These are phyloP conservation scores for Chloromonas sp. DNA, from an alignment of 163 green algal species.

Conservation along the genomic window DNA sequence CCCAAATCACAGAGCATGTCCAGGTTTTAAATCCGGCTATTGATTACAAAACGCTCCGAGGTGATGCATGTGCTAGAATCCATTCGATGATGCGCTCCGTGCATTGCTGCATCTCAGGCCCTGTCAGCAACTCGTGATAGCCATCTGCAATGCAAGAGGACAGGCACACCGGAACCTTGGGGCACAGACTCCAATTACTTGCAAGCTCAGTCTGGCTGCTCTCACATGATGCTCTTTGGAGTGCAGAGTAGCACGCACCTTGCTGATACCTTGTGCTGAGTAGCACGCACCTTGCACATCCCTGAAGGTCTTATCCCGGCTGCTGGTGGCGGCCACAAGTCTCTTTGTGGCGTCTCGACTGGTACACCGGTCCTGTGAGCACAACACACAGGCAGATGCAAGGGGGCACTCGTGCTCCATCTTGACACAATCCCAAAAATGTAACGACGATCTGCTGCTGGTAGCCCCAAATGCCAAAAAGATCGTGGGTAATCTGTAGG, in stretches of 20 bases:
- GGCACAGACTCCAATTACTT: not conserved
- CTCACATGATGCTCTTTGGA: not conserved
- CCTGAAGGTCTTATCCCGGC: slow-evolving; percentile 24
- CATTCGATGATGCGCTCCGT: not conserved
- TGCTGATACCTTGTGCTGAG: not conserved
- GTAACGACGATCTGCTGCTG: too few relatives aligned
- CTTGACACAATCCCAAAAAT: too few relatives aligned
- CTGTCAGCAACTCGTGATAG: slow-evolving; percentile 5
- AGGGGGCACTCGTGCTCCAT: not conserved
- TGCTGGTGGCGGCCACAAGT: slow-evolving; percentile 14
- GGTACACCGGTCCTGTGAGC: slow-evolving; percentile 2
- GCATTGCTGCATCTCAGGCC: not conserved
- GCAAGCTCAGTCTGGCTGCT: not conserved
- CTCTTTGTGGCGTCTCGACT: slow-evolving; percentile 20
- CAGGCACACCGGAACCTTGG: not conserved
- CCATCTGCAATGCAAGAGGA: not conserved
- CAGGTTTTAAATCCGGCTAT: too few relatives aligned
- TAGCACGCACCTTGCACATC: slow-evolving; percentile 17
- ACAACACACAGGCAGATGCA: not conserved
- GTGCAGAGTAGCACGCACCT: not conserved
- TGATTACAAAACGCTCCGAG: too few relatives aligned
- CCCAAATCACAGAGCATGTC: too few relatives aligned
- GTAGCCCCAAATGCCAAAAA: too few relatives aligned
- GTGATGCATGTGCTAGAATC: not conserved
- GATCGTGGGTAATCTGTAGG: too few relatives aligned